Evolutionary conservation across 192 early-diverging fungal species (phyloP), one percentile per base, ranked within the genome.

Genomic region (Lobosporangium transversale): DNA sequence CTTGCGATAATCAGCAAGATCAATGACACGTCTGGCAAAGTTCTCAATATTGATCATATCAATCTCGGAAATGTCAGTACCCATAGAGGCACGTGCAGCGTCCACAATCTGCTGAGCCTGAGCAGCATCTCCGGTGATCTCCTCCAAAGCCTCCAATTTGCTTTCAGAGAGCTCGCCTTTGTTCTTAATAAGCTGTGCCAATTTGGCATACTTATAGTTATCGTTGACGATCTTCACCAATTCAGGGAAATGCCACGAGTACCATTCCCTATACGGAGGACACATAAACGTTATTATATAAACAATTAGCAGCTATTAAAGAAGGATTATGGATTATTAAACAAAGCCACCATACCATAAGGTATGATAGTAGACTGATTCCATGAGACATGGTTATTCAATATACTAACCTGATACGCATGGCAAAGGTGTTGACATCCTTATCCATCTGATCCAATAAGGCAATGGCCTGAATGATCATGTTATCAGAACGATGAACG

Each of bases 241-340:
- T 87, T 99, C 97, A 32, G 98, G 98, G 87, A 99, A 99, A 80
- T 99, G 98, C 97, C 97, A 99, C 58, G 92, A 93, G 84, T 99
- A 99, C 98, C 98, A 99, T 85, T 99, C 98, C 67, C 94, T 94
- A 53, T 62, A 21, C 29, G 17, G n/a, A 44, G 18, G 29, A 44
- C 6, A 21, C 21, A 51, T 17, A 2, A 36, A 5, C 10, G 58
- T 40, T 42, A n/a, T 24, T 92, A 91, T 85, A 94, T 93, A 60
- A 94, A 94, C 66, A 94, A 10, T 40, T 56, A 26, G 15, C 18
- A 14, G 40, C n/a, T n/a, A n/a, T n/a, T n/a, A n/a, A n/a, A n/a
- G n/a, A n/a, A n/a, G n/a, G n/a, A n/a, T n/a, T n/a, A 56, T 56
- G 26, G 21, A 9, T 20, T 1, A 20, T 2, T 14, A 10, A 11